A percentile compares a stretch with the other conserved stretches of the same genome.
Evolutionary conservation across 2,329 filamentous ascomycete genomes (phyloP).

Genomic region (Talaromyces sp.): DNA sequence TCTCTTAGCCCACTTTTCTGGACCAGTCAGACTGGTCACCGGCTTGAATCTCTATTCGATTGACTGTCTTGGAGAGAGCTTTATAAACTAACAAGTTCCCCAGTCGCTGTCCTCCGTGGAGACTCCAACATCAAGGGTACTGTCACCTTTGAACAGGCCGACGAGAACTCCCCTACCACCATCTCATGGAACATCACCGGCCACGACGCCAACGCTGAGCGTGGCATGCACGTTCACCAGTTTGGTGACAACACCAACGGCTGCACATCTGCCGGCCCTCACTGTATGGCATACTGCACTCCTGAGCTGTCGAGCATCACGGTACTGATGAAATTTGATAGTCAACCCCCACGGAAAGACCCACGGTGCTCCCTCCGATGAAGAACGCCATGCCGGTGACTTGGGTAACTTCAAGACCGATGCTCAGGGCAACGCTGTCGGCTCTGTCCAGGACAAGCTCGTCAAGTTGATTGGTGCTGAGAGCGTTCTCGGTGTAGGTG

Average conservation of each 20-base stretch:
- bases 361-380: slow-evolving; percentile 81
- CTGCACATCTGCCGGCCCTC: slow-evolving; percentile 95
- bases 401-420: slow-evolving; percentile 97
- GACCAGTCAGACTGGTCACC: not conserved
- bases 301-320: not conserved
- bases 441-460: slow-evolving; percentile 70
- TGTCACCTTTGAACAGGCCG: slow-evolving; percentile 89
- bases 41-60: not conserved
- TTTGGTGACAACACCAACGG: slow-evolving; percentile 99
- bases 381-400: slow-evolving; percentile 90
- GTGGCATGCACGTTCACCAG: slow-evolving; percentile 97
- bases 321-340: slow-evolving; percentile 33
- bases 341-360: slow-evolving; percentile 94
- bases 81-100: not conserved
- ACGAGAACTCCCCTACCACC: slow-evolving; percentile 75
- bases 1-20: not conserved
- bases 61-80: too few relatives aligned
- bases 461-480: slow-evolving; percentile 95
- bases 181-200: slow-evolving; percentile 89
- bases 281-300: slow-evolving; percentile 66
- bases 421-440: slow-evolving; percentile 82
- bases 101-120: slow-evolving; percentile 95
- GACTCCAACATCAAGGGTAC: slow-evolving; percentile 93
- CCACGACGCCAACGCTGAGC: slow-evolving; percentile 90
- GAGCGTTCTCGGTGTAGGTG: slow-evolving; percentile 81